Percentiles rank a stretch among this genome's conserved stretches.
These are phyloP conservation scores for Paramecium primaurelia DNA, from an alignment of 73 alveolate genomes.

Conservation along the genomic window DNA sequence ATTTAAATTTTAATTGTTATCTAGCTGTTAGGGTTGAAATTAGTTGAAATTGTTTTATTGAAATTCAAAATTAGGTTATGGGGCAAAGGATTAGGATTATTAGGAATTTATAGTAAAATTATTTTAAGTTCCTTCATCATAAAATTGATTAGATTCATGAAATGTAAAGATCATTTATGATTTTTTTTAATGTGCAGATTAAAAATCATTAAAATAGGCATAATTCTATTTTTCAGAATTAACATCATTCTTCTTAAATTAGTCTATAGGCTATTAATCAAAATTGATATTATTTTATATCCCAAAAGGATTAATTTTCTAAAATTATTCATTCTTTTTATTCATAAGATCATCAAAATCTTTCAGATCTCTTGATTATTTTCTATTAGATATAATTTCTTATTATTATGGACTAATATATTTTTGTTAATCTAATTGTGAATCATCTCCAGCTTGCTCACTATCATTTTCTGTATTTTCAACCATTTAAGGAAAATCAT, in stretches of 20 bases:
- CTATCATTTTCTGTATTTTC: neutral
- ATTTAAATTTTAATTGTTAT: neutral
- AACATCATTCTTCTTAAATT: neutral
- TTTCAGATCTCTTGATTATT: constrained; percentile 8
- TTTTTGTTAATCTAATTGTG: neutral
- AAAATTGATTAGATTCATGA: constrained; percentile 3
- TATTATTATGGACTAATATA: neutral
- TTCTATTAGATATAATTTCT: neutral
- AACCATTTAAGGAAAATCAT: neutral
- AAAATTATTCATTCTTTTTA: neutral
- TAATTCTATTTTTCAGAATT: neutral
- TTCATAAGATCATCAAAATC: constrained; percentile 4
- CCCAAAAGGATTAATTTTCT: neutral
- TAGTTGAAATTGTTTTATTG: neutral
- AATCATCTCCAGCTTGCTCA: neutral
- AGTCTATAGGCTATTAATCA: neutral
- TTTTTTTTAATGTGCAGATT: neutral
- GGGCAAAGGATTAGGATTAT: neutral
- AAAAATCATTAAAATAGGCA: neutral
- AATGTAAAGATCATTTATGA: constrained; percentile 25
- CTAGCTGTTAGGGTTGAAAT: neutral
- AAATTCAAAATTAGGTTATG: neutral
- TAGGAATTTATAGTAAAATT: neutral
- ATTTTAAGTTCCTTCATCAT: neutral
- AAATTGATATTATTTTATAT: neutral